A percentile compares a stretch with the other conserved stretches of the same genome.
phyloP scores from a whole-genome alignment of 2,329 filamentous ascomycete genomes.

The Aspergillus ruber region DNA sequence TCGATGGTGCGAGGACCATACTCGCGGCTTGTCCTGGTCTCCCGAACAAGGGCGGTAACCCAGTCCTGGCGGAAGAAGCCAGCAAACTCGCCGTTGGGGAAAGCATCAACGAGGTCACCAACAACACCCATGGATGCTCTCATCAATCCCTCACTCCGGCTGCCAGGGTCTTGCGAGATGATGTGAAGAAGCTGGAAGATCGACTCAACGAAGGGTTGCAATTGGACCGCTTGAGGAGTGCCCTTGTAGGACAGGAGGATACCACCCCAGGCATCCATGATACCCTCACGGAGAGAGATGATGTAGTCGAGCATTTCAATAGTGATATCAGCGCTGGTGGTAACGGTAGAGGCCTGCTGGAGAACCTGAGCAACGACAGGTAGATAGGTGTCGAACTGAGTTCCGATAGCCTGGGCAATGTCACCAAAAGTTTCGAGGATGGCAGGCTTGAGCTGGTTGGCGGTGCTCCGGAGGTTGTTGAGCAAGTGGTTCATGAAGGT shows the following conservation, averaged over 20 bases:
- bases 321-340: constrained; percentile 68
- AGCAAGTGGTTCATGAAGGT: constrained; percentile 97
- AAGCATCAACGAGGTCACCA: constrained; percentile 90
- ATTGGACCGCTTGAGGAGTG: constrained; percentile 52
- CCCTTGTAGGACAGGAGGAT: constrained; percentile 91
- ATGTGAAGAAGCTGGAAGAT: constrained; percentile 83
- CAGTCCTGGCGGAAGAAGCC: constrained; percentile 85
- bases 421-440: constrained; percentile 98
- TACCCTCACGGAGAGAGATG: constrained; percentile 87
- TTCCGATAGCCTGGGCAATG: constrained; percentile 88
- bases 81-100: constrained; percentile 80
- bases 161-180: constrained; percentile 76
- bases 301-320: constrained; percentile 98
- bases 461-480: constrained; percentile 79
- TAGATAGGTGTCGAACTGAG: constrained; percentile 87
- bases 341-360: constrained; percentile 83
- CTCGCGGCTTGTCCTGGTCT: constrained; percentile 83
- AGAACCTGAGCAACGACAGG: constrained; percentile 88
- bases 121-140: constrained; percentile 95
- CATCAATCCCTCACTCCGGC: constrained; percentile 86
- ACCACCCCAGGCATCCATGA: constrained; percentile 98
- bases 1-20: constrained; percentile 80
- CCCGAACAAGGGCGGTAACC: constrained; percentile 83
- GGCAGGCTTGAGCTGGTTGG: constrained; percentile 95
- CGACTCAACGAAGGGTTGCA: constrained; percentile 71